A percentile compares a stretch with the other conserved stretches of the same genome.
phyloP scores from a whole-genome alignment of 2,329 filamentous ascomycete species.

The Nemania diffusa region DNA sequence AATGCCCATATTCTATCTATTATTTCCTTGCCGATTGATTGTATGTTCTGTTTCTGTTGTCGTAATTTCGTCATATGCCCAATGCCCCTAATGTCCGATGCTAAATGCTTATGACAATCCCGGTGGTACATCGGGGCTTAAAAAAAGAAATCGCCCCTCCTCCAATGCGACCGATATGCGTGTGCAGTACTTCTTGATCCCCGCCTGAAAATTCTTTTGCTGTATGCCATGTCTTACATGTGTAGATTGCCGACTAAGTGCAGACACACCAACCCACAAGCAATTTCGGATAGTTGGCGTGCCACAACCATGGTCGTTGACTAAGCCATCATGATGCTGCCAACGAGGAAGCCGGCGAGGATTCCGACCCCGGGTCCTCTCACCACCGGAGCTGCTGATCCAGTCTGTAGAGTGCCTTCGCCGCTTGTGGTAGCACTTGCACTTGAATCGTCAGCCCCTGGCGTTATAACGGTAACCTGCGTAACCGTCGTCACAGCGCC shows the following conservation, averaged over 20 bases:
- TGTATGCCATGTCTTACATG: not conserved
- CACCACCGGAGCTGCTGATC: slow-evolving; percentile 32
- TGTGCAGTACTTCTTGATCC: not conserved
- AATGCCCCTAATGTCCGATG: not conserved
- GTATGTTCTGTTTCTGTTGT: slow-evolving; percentile 8
- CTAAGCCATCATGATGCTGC: slow-evolving; percentile 41
- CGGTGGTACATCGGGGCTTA: not conserved
- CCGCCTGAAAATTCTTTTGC: not conserved
- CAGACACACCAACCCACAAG: slow-evolving; percentile 2
- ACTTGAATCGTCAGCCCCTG: slow-evolving; percentile 36
- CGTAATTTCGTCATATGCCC: slow-evolving; percentile 23
- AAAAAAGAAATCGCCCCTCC: not conserved
- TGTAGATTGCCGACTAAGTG: not conserved
- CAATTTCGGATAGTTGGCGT: not conserved
- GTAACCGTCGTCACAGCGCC: slow-evolving; percentile 48
- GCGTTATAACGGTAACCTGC: slow-evolving; percentile 45
- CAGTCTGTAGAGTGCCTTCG: slow-evolving; percentile 45
- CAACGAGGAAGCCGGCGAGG: slow-evolving; percentile 43
- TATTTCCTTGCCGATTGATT: slow-evolving; percentile 3
- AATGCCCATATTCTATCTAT: slow-evolving; percentile 2
- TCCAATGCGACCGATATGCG: not conserved
- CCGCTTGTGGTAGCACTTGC: slow-evolving; percentile 27
- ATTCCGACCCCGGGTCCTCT: slow-evolving; percentile 37
- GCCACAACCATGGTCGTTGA: not conserved
- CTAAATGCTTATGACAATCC: not conserved